Percentiles rank a stretch among this genome's conserved stretches.
Conservation (phyloP, 345 rosid genomes). For the Theobroma cacao region DNA sequence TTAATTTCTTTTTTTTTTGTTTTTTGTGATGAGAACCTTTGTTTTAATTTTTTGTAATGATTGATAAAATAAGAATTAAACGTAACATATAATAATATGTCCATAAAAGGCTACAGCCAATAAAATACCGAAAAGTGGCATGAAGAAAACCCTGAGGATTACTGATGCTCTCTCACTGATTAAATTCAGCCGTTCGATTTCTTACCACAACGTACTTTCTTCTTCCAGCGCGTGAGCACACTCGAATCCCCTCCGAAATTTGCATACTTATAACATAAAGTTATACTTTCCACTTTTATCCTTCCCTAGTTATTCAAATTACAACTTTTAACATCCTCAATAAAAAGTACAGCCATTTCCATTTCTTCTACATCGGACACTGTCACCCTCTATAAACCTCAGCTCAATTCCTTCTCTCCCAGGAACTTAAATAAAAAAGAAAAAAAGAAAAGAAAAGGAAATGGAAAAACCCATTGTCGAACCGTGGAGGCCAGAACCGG, state of each 20-base stretch:
- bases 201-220: not conserved
- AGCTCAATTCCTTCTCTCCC: not conserved
- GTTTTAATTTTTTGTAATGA: no score
- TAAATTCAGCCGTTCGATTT: slow-evolving; percentile 16
- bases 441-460: not conserved
- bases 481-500: slow-evolving; percentile 63
- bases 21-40: no score
- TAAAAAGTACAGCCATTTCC: not conserved
- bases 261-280: not conserved
- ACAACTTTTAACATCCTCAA: not conserved
- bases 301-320: not conserved
- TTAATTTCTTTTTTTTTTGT: no score
- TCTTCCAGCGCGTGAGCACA: not conserved
- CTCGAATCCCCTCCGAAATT: not conserved
- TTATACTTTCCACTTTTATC: not conserved
- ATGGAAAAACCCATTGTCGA: slow-evolving; percentile 62
- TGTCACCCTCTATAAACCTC: not conserved
- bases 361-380: no score
- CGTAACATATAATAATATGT: no score
- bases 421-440: not conserved
- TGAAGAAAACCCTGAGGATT: no score
- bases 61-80: no score
- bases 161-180: not conserved
- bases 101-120: no score
- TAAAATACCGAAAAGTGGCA: no score